Evolutionary conservation across 495 filamentous ascomycete genomes (phyloP).

Genomic region (Aspergillus indologenus): DNA sequence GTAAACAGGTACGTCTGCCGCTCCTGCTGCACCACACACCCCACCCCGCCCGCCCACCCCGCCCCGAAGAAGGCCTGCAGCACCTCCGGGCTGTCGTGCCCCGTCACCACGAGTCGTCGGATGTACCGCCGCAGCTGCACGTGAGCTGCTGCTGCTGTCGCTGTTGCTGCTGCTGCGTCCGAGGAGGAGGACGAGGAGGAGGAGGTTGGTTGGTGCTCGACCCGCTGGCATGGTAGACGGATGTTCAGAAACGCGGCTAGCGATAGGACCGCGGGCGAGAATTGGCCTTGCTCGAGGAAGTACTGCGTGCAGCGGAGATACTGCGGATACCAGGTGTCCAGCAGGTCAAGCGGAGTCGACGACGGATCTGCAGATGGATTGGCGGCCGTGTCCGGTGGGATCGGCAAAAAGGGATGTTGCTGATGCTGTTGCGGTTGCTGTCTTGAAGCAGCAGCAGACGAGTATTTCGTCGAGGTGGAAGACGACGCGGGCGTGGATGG

Average conservation of each 20-base stretch:
- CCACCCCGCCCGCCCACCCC: conserved; percentile 74
- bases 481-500: background rate
- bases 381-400: conserved; percentile 5
- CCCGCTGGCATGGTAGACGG: conserved; percentile 43
- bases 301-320: conserved; percentile 83
- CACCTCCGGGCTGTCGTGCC: conserved; percentile 71
- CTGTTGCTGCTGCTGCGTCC: conserved; percentile 11
- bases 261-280: conserved; percentile 73
- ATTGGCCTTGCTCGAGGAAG: conserved; percentile 85
- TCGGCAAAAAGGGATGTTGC: background rate
- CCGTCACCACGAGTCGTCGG: conserved; percentile 85
- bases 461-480: background rate
- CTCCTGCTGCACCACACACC: conserved; percentile 78
- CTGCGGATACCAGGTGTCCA: conserved; percentile 85
- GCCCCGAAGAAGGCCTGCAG: conserved; percentile 89
- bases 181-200: no score
- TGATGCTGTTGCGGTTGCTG: background rate
- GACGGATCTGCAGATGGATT: conserved; percentile 29
- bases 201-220: background rate
- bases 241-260: conserved; percentile 92
- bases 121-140: conserved; percentile 82
- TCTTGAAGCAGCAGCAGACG: conserved; percentile 6
- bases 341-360: conserved; percentile 59
- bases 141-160: conserved; percentile 35
- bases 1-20: conserved; percentile 90